Evolutionary conservation across 2,329 filamentous ascomycete species (phyloP).

Genomic region (Sporothrix sp.): DNA sequence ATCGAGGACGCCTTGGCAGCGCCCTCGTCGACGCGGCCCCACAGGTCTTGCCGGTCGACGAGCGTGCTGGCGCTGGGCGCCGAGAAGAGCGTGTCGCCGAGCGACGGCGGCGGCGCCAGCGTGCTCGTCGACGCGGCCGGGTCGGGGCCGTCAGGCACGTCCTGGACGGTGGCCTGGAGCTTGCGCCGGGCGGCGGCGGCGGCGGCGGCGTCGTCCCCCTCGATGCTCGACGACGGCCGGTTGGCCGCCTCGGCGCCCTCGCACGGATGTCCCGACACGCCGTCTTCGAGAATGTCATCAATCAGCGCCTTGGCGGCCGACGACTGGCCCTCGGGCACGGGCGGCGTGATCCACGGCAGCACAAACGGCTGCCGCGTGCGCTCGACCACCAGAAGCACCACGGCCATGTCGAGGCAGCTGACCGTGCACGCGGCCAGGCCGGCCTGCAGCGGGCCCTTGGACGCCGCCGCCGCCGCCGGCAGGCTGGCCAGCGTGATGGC

Average conservation of each 20-base stretch:
- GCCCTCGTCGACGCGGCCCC: conserved; percentile 11
- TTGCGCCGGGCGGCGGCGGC: background rate
- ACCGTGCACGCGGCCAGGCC: conserved; percentile 13
- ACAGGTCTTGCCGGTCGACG: conserved; percentile 8
- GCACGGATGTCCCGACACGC: conserved; percentile 8
- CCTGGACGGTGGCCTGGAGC: background rate
- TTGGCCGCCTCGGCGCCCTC: background rate
- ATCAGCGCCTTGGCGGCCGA: conserved; percentile 14
- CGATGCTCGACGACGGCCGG: background rate
- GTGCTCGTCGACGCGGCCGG: background rate
- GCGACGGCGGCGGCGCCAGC: background rate
- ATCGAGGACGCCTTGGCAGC: background rate
- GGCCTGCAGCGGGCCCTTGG: conserved; percentile 4
- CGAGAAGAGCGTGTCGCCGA: background rate
- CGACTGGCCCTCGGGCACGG: conserved; percentile 6
- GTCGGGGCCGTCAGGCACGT: background rate
- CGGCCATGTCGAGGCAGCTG: conserved; percentile 12
- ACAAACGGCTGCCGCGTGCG: conserved; percentile 16
- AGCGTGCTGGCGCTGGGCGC: background rate
- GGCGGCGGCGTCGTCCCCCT: background rate
- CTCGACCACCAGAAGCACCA: conserved; percentile 13
- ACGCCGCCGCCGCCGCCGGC: background rate
- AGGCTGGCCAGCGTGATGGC: conserved; percentile 19
- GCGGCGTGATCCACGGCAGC: conserved; percentile 19
- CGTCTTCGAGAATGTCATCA: conserved; percentile 15